Evolutionary conservation across 2,329 filamentous ascomycete genomes (phyloP), one percentile per base, ranked within the genome.

Genomic region (Penicillium hordei): DNA sequence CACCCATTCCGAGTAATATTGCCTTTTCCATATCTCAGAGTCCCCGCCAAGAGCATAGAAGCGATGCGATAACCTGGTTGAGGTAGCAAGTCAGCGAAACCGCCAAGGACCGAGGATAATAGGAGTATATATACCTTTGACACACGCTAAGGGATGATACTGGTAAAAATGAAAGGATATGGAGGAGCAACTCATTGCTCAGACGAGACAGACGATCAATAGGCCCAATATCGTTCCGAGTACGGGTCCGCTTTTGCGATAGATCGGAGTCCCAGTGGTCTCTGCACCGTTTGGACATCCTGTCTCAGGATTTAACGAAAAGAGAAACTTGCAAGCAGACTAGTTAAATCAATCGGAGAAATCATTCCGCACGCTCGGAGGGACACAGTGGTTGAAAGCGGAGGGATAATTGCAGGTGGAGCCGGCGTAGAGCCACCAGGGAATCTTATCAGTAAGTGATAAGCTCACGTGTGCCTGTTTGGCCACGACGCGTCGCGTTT

Each of bases 1-100:
- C 31, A 97, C 90, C 75, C 96, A 97, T 61, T 89, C 87, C 27
- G 86, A 82, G 76, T 95, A 96, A 76, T 96, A 99, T 49, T 91
- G 85, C 15, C 84, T 83, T 73, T 93, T 94, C 94, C 94, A 99
- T 56, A 97, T 79, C 71, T 97, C 91, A 0, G 89, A 89, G 73
- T 97, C 94, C 54, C 83, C 82, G 8, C 90, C 83, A 19, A 97
- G 82, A 39, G 81, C 81, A 65, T 86, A 81, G 69, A 96, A 89
- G 58, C 89, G 90, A 53, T 78, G 85, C 2, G 91, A 97, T n/a
- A 75, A 43, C 52, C 68, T 75, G 44, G 12, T 29, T 19, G 34
- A 13, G 15, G 36, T 25, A 31, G 34, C 21, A 54, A 48, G 34
- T 61, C 21, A 58, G 40, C 52, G 46, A 5, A 21, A 34, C 48